Conservation (phyloP, 2,329 filamentous ascomycete species). For the Zasmidium angulare region DNA sequence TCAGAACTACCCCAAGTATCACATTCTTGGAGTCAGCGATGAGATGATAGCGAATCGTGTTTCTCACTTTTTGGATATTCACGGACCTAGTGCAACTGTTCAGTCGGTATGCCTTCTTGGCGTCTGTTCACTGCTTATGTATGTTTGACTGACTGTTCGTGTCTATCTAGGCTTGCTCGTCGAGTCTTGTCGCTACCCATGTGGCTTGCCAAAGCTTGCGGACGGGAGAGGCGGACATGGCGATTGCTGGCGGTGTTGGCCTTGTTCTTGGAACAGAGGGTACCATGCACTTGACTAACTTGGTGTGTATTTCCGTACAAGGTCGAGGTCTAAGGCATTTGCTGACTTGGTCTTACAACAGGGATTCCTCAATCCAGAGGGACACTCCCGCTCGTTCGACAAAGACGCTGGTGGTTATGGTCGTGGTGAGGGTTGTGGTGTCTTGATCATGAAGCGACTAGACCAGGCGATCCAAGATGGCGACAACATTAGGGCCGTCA, state of each 20-base stretch:
- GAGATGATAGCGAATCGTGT: conserved; percentile 21
- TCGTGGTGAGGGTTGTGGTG: conserved; percentile 54
- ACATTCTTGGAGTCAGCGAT: too few species aligned
- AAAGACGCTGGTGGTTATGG: conserved; percentile 50
- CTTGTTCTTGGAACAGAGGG: conserved; percentile 21
- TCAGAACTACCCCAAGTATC: too few species aligned
- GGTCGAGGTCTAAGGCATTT: background rate
- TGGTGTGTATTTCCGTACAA: background rate
- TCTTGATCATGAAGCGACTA: conserved; percentile 53
- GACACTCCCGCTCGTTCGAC: background rate
- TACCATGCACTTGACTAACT: background rate
- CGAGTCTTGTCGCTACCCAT: conserved; percentile 37
- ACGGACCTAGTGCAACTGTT: conserved; percentile 29
- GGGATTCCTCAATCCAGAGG: background rate
- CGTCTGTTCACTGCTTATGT: conserved; percentile 13
- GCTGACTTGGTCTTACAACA: conserved; percentile 19
- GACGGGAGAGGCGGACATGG: conserved; percentile 17
- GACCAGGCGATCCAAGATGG: conserved; percentile 37
- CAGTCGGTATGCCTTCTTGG: too few species aligned
- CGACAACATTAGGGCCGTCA: conserved; percentile 10
- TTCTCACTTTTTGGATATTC: conserved; percentile 26
- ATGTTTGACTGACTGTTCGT: too few species aligned
- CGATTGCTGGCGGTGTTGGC: conserved; percentile 23
- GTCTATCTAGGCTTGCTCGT: conserved; percentile 41
- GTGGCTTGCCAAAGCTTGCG: conserved; percentile 31